Base-by-base conservation (phyloP, 768 basidiomycete genomes). In the Mycena leptocephala region DNA sequence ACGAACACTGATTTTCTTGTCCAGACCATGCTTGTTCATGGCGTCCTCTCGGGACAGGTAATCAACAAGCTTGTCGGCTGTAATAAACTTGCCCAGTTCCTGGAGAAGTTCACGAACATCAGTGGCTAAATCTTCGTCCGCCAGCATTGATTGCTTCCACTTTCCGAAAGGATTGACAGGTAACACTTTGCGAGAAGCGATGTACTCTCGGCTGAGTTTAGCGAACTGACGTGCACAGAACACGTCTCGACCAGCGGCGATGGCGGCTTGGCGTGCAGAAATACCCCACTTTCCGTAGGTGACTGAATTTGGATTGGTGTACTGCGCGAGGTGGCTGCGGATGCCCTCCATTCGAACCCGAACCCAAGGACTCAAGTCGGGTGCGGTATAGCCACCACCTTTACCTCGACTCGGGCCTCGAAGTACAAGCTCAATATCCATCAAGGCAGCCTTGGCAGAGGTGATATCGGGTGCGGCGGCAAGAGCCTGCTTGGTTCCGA, bases 41-140 rank as follows among this genome's bases (percentile, higher is more conserved):
- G 82, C 63, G 5, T 82, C 79, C 0, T 67, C 75, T 13, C 61
- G 16, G 0, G 41, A 65, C 18, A 78, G 41, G 24, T 71, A 84
- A 1, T 80, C 24, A 5, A 82, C 74, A 58, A 85, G 72, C 26
- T 84, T 73, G 20, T 80, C 37, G 14, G 81, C 81, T 24, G 63
- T 69, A 22, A 82, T 71, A 69, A 76, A 82, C 55, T 81, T 81
- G 1, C 63, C 71, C 14, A 64, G 46, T 35, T 55, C 62, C 13
- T 64, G 62, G 10, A 72, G 71, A 65, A 64, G 51, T 37, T 72
- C 71, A n/a, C 71, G 37, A n/a, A 82, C 35, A 16, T 81, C 71
- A 35, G 56, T 62, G 8, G 65, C 62, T 28, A 82, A 51, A 58
- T 79, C 79, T 41, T 83, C 74, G 70, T 81, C 74, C 24, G 75